A percentile compares a stretch with the other conserved stretches of the same genome.
phyloP scores from a whole-genome alignment of 1,284 basidiomycete genomes.

The Ganoderma lingzhi region DNA sequence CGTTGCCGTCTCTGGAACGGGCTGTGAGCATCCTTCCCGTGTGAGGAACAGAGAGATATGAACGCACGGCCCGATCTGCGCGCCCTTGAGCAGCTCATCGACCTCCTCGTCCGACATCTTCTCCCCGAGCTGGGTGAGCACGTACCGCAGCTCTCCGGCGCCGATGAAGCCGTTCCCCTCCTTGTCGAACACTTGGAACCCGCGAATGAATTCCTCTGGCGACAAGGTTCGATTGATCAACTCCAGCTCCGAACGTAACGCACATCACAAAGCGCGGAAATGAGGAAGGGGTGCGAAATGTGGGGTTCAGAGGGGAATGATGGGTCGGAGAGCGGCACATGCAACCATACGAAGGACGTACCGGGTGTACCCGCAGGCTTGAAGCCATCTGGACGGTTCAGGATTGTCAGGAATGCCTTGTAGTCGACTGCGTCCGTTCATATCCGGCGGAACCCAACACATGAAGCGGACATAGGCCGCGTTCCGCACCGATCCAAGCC shows the following conservation, averaged over 20 bases:
- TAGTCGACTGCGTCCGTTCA: slow-evolving; percentile 75
- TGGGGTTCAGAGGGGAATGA: not conserved
- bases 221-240: not conserved
- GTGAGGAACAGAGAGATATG: slow-evolving; percentile 1
- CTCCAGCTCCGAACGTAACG: not conserved
- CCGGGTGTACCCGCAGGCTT: slow-evolving; percentile 95
- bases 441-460: not conserved
- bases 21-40: not conserved
- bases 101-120: slow-evolving; percentile 99
- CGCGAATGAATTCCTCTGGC: slow-evolving; percentile 98
- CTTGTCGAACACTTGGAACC: slow-evolving; percentile 99
- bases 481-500: not conserved
- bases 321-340: not conserved
- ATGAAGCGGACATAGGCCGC: not conserved
- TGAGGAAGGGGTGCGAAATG: not conserved
- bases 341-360: slow-evolving; percentile 44
- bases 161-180: slow-evolving; percentile 98
- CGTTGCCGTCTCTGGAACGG: slow-evolving; percentile 85
- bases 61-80: slow-evolving; percentile 85
- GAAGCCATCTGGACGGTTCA: slow-evolving; percentile 96
- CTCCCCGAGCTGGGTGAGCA: slow-evolving; percentile 95
- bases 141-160: slow-evolving; percentile 92
- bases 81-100: slow-evolving; percentile 96
- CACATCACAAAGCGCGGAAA: not conserved
- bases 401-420: slow-evolving; percentile 88